phyloP scores from a whole-genome alignment of 768 basidiomycete species.

The Baorangia bicolor region DNA sequence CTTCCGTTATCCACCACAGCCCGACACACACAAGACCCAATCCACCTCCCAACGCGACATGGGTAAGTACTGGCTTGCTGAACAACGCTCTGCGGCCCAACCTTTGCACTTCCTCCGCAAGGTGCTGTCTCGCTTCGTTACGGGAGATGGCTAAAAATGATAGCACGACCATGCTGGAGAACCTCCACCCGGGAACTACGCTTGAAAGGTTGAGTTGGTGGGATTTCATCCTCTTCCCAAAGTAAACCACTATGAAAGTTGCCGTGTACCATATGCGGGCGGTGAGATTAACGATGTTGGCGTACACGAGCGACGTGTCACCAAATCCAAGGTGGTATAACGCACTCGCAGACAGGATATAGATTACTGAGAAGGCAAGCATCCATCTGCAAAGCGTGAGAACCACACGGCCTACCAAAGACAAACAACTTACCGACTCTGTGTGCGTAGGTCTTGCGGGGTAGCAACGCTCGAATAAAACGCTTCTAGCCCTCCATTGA shows the following conservation, averaged over 20 bases:
- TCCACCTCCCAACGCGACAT: conserved; percentile 27
- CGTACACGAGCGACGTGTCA: conserved; percentile 72
- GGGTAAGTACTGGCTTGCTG: conserved; percentile 18
- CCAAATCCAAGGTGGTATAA: conserved; percentile 51
- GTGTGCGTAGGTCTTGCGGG: conserved; percentile 60
- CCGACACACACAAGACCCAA: conserved; percentile 27
- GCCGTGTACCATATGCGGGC: conserved; percentile 62
- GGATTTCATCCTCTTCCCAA: conserved; percentile 26
- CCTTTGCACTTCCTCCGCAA: conserved; percentile 11
- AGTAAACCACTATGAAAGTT: conserved; percentile 50
- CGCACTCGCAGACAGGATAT: conserved; percentile 52
- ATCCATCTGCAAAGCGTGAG: conserved; percentile 55
- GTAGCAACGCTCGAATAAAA: conserved; percentile 81
- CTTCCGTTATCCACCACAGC: conserved; percentile 32
- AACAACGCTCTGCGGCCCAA: conserved; percentile 23
- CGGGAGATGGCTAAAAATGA: conserved; percentile 24
- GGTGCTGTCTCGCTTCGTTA: conserved; percentile 17
- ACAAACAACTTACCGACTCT: conserved; percentile 53
- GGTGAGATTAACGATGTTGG: conserved; percentile 67
- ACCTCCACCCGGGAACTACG: conserved; percentile 29
- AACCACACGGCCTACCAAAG: neutral
- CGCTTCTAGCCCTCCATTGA: conserved; percentile 91
- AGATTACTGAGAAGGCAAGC: conserved; percentile 69
- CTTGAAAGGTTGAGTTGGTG: conserved; percentile 13
- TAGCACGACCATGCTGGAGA: conserved; percentile 20